Base-by-base conservation (phyloP, 306 rosid genomes). In the Senna siamea region DNA sequence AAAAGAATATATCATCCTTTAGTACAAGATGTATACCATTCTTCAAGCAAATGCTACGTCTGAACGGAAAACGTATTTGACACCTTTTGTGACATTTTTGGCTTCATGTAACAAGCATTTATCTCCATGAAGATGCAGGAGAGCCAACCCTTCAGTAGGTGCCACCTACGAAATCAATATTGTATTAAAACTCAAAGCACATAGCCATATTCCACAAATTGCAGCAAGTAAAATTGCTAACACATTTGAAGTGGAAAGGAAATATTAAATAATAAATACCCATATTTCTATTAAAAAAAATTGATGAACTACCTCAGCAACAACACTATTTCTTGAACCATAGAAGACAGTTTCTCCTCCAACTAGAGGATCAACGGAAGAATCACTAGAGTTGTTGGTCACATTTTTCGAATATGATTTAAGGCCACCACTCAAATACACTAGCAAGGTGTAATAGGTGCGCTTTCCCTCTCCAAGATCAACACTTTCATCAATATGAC, bases 321-420 rank as follows among this genome's bases (percentile, higher is more conserved):
- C 92, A 78, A 76, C 79, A 57, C 77, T 78, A 76, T 86, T 89
- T 90, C 97, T 89, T 14, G 91, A 69, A 77, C 94, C 91, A 70
- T 88, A 94, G 87, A 94, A 92, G 57, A 94, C 92, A 0, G 99
- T 94, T 84, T 92, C 97, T 72, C 99, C 97, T 55, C 99, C 99
- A 77, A 77, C 88, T 22, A 92, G 82, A 83, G 84, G 85, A 75
- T 87, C 90, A 11, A 73, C 61, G 23, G 86, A 81, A 47, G 87
- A 76, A 73, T 59, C 87, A 43, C 76, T 53, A 34, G 66, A 68
- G 50, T 75, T 79, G 57, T 61, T 77, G 28, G 62, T 38, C 60
- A 73, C 85, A 66, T 26, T 89, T 81, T 88, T 89, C 15, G 81
- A 9, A 65, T 86, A 89, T 23, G 77, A 52, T 57, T 85, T 89